Evolutionary conservation across 352 stramenopile species (phyloP).

Genomic region (Phytophthora idaei): DNA sequence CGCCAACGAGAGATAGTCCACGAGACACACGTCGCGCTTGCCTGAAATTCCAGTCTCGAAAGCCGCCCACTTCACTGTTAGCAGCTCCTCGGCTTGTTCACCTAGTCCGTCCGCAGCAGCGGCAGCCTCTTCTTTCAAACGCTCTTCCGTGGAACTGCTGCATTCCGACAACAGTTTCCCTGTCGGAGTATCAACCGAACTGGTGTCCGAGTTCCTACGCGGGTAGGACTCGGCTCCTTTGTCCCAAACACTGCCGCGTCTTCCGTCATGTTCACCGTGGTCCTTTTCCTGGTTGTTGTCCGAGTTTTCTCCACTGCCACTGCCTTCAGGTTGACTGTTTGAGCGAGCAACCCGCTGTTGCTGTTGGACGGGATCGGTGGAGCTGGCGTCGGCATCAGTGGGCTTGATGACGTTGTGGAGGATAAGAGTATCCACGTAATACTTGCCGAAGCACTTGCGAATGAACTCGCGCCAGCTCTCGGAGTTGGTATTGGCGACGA

Average conservation of each 20-base stretch:
- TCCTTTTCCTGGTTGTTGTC: constrained; percentile 37
- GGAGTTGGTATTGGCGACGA: constrained; percentile 71
- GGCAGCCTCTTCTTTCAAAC: constrained; percentile 34
- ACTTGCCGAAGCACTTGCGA: constrained; percentile 76
- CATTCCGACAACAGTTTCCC: constrained; percentile 27
- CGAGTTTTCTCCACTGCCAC: constrained; percentile 20
- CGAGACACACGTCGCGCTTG: constrained; percentile 71
- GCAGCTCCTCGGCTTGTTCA: constrained; percentile 54
- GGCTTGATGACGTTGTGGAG: constrained; percentile 59
- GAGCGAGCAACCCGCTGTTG: constrained; percentile 18
- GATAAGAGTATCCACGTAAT: constrained; percentile 80
- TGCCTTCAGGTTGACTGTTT: constrained; percentile 33
- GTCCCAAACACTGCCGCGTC: constrained; percentile 32
- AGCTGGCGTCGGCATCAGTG: constrained; percentile 16
- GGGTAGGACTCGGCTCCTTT: constrained; percentile 18
- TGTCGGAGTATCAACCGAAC: constrained; percentile 30
- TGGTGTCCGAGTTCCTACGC: constrained; percentile 35
- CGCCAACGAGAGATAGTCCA: constrained; percentile 78
- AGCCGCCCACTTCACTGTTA: constrained; percentile 81
- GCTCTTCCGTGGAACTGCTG: constrained; percentile 30
- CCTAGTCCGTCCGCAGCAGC: constrained; percentile 28
- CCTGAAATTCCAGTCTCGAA: constrained; percentile 64
- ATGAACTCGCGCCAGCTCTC: constrained; percentile 79
- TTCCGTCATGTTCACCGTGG: constrained; percentile 19
- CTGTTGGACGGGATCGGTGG: constrained; percentile 5